Evolutionary conservation across 202 grass and related monocot genomes (phyloP).

Genomic region (Carex sylvatica): DNA sequence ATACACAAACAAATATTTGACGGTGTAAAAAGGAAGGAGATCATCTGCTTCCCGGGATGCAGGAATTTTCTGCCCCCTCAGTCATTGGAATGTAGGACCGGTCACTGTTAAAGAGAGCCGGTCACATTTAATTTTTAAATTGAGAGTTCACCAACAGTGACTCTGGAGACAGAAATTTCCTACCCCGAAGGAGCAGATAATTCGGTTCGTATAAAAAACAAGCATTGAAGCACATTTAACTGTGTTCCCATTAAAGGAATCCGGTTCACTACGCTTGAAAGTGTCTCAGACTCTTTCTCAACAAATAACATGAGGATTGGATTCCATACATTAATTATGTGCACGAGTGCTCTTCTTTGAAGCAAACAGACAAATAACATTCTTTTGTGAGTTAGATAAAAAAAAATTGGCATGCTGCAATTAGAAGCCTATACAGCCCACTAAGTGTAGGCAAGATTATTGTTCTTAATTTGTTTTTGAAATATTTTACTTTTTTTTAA

Average conservation of each 20-base stretch:
- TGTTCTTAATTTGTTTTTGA: neutral
- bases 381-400: too few species aligned
- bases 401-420: too few species aligned
- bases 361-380: neutral
- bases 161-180: too few species aligned
- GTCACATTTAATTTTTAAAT: too few species aligned
- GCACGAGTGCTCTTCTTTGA: neutral
- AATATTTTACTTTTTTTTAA: neutral
- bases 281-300: neutral
- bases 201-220: too few species aligned
- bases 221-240: neutral
- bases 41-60: too few species aligned
- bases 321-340: neutral
- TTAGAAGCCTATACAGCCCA: neutral
- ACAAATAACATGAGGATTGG: neutral
- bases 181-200: too few species aligned
- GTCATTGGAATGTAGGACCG: too few species aligned
- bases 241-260: neutral
- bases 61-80: too few species aligned
- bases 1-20: neutral
- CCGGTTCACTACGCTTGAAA: neutral
- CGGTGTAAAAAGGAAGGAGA: neutral
- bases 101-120: too few species aligned
- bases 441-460: neutral
- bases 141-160: too few species aligned